Base-by-base conservation (phyloP, 1,284 basidiomycete species). In the Megacollybia platyphylla region DNA sequence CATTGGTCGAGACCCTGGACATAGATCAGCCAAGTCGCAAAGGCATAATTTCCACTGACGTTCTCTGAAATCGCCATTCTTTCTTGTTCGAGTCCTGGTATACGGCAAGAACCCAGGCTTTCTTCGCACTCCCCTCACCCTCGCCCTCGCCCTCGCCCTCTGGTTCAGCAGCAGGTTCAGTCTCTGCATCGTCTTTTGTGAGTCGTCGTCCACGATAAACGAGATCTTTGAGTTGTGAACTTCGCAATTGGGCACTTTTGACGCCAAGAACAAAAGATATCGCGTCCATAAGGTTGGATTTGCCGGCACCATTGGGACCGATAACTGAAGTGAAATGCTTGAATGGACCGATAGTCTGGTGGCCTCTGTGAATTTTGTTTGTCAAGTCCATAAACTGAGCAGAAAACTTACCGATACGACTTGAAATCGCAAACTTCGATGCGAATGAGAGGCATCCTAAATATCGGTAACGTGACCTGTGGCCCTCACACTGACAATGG, bases 271-370 rank as follows among this genome's bases (percentile, higher is more conserved):
- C 96, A 58, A 98, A 98, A 2, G 96, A 98, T 52, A 99, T 97
- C 44, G 96, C 96, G 60, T 99, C 96, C 96, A 98, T 98, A 49
- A 98, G 77, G 60, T 99, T 99, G 29, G 90, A 94, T 61, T 99
- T 98, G 50, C 96, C 96, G 3, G 93, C 92, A 45, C 96, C 96
- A 82, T 99, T 98, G 36, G 96, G 94, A 18, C 96, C 96, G 53
- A 97, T 97, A 51, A 97, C 77, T 11, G 90, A 93, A 0, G 91
- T 94, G 62, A 98, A 98, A 53, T 85, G 79, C 57, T 74, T 77
- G 67, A 96, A 94, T 3, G 92, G 92, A 0, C 91, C 91, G 39
- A 94, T 89, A 34, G 76, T 73, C 61, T 90, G 88, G 56, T 85
- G 82, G 36, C 86, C 86, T 49, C 87, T 83, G 55, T 47, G 59